Conservation (phyloP, 2,329 filamentous ascomycete species). For the Botrytis hyacinthi region DNA sequence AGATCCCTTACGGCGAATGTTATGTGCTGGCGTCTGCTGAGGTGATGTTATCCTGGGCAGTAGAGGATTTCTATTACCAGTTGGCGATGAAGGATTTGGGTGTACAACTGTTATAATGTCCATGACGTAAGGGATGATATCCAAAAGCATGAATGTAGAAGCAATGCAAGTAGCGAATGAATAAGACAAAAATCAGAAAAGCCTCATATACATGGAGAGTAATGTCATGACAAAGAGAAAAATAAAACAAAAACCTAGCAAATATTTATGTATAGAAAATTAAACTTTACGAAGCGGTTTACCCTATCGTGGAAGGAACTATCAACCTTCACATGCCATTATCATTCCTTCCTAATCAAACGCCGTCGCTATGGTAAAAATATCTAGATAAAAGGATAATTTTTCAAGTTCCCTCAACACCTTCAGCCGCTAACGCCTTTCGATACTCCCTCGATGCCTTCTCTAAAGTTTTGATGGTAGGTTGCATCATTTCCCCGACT, state of each 20-base stretch:
- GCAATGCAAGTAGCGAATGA: slow-evolving; percentile 11
- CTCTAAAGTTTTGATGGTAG: slow-evolving; percentile 68
- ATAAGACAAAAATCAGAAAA: slow-evolving; percentile 15
- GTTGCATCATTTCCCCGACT: slow-evolving; percentile 73
- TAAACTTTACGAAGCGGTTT: background rate
- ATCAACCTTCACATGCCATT: slow-evolving; percentile 14
- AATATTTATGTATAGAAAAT: slow-evolving; percentile 7
- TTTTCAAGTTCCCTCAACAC: slow-evolving; percentile 31
- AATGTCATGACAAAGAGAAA: background rate
- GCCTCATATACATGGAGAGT: background rate
- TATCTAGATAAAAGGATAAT: background rate
- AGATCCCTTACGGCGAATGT: slow-evolving; percentile 38
- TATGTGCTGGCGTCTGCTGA: slow-evolving; percentile 26
- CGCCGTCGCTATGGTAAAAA: slow-evolving; percentile 34
- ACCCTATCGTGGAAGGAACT: background rate
- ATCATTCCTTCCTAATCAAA: slow-evolving; percentile 27
- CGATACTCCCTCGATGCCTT: slow-evolving; percentile 70
- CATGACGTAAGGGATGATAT: slow-evolving; percentile 28
- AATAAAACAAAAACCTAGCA: background rate
- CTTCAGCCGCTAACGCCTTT: slow-evolving; percentile 65
- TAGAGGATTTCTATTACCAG: slow-evolving; percentile 26
- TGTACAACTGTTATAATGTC: slow-evolving; percentile 23
- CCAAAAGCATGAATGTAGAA: slow-evolving; percentile 22
- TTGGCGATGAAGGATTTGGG: slow-evolving; percentile 16
- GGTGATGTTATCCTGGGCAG: slow-evolving; percentile 22